These are phyloP conservation scores for Alternaria solani DNA, from an alignment of 2,329 filamentous ascomycete species.

Conservation along the genomic window DNA sequence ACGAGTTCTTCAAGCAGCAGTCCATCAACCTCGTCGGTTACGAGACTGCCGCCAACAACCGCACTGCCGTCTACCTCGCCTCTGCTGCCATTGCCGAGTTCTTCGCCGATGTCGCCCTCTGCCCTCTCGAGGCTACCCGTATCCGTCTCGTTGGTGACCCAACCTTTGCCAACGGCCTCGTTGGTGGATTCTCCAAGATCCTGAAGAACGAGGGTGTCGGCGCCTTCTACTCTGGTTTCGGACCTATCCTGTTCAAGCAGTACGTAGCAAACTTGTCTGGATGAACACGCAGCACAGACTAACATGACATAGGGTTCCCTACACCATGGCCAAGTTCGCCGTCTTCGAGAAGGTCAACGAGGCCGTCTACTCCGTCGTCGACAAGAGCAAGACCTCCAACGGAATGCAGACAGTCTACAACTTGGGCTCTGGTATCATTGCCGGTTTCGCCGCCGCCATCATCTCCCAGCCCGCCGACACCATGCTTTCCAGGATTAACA, in stretches of 20 bases:
- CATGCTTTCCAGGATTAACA: conserved; percentile 97
- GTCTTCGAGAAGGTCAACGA: conserved; percentile 90
- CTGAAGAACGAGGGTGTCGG: conserved; percentile 80
- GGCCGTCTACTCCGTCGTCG: conserved; percentile 70
- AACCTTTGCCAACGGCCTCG: conserved; percentile 80
- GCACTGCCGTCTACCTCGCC: conserved; percentile 81
- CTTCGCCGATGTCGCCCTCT: conserved; percentile 81
- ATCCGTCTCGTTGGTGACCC: conserved; percentile 92
- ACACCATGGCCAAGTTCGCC: conserved; percentile 96
- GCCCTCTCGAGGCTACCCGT: conserved; percentile 91
- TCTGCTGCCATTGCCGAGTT: conserved; percentile 69
- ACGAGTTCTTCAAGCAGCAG: conserved; percentile 97
- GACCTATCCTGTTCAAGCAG: conserved; percentile 60
- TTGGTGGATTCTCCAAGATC: conserved; percentile 85
- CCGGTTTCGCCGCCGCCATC: conserved; percentile 85
- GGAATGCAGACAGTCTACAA: conserved; percentile 80
- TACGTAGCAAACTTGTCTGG: conserved; percentile 26
- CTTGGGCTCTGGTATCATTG: conserved; percentile 84
- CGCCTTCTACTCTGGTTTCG: conserved; percentile 92
- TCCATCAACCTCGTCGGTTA: conserved; percentile 80
- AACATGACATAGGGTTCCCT: conserved; percentile 71
- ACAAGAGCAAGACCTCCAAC: conserved; percentile 74
- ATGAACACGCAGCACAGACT: conserved; percentile 9
- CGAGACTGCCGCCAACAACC: conserved; percentile 73
- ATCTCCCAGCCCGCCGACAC: conserved; percentile 92